A percentile compares a stretch with the other conserved stretches of the same genome.
These are phyloP conservation scores for Aspergillus indologenus DNA, from an alignment of 495 filamentous ascomycete genomes.

Conservation along the genomic window DNA sequence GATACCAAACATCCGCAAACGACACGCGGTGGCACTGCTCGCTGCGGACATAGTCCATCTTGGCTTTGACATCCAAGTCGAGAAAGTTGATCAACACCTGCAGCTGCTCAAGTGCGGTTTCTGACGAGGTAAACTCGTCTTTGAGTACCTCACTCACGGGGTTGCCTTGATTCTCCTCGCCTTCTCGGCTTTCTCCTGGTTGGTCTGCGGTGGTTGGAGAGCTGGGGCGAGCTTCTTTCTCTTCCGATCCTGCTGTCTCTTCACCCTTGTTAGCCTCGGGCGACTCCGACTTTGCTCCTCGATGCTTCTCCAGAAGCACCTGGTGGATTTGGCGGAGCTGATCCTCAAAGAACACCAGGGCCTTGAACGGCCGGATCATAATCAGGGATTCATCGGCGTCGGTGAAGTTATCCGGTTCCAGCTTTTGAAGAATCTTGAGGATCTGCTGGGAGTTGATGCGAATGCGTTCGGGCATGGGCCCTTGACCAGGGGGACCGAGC, in stretches of 20 bases:
- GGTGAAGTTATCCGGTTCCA: not conserved
- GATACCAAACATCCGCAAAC: constrained; percentile 40
- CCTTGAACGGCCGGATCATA: constrained; percentile 1
- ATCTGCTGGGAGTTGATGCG: not conserved
- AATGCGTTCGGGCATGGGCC: constrained; percentile 1
- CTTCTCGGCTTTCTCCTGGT: not conserved
- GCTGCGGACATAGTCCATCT: not conserved
- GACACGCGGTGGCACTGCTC: constrained; percentile 19
- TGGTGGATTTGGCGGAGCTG: not conserved
- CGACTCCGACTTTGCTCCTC: not conserved
- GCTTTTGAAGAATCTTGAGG: constrained; percentile 1
- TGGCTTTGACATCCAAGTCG: not conserved
- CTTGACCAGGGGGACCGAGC: not conserved
- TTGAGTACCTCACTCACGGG: not conserved
- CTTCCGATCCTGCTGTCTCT: not conserved
- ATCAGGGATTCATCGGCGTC: not conserved
- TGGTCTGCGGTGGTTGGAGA: not conserved
- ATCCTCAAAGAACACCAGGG: not conserved
- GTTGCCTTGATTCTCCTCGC: not conserved
- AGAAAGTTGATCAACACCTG: not conserved
- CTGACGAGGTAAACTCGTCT: not conserved
- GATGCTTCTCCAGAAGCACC: not conserved
- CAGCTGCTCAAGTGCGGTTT: not conserved
- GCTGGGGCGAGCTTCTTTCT: not conserved
- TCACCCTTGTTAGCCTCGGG: not conserved